Percentiles rank a stretch among this genome's conserved stretches.
Evolutionary conservation across 2,329 filamentous ascomycete genomes (phyloP).

Genomic region (Diaporthe citrichinensis): DNA sequence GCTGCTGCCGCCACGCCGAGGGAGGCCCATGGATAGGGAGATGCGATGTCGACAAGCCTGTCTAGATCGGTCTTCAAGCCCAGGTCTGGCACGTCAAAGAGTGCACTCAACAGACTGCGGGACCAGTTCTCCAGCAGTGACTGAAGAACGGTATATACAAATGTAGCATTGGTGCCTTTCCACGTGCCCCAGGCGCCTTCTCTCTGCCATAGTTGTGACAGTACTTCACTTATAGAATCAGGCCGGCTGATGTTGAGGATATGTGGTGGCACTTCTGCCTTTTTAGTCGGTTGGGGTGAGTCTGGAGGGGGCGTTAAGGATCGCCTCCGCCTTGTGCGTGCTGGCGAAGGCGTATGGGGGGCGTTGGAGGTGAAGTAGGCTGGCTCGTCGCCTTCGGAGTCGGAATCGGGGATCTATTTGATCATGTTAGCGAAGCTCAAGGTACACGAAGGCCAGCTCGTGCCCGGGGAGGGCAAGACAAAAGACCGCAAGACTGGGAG

Average conservation of each 20-base stretch:
- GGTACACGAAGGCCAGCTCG: neutral
- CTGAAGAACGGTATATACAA: constrained; percentile 88
- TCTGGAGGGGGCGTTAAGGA: constrained; percentile 50
- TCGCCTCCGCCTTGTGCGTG: constrained; percentile 52
- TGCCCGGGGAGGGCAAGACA: no score
- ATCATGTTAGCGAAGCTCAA: neutral
- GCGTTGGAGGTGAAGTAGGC: constrained; percentile 84
- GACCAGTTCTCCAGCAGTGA: constrained; percentile 94
- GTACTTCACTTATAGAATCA: constrained; percentile 87
- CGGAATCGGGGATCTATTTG: constrained; percentile 67
- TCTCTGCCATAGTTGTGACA: constrained; percentile 89
- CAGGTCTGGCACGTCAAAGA: constrained; percentile 90
- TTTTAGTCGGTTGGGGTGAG: constrained; percentile 53
- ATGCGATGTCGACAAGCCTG: constrained; percentile 79
- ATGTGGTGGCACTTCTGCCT: constrained; percentile 61
- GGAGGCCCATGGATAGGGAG: constrained; percentile 85
- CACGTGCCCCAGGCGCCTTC: constrained; percentile 94
- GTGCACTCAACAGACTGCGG: constrained; percentile 87
- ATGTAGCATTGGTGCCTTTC: constrained; percentile 94
- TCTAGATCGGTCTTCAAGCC: constrained; percentile 83
- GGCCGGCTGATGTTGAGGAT: constrained; percentile 80
- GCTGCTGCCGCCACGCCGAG: constrained; percentile 78
- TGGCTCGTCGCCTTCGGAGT: constrained; percentile 82
- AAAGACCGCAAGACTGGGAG: neutral
- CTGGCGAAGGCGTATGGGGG: constrained; percentile 68